Conservation (phyloP, 2,329 filamentous ascomycete genomes). For the Paracorniculantispora psalliotae region DNA sequence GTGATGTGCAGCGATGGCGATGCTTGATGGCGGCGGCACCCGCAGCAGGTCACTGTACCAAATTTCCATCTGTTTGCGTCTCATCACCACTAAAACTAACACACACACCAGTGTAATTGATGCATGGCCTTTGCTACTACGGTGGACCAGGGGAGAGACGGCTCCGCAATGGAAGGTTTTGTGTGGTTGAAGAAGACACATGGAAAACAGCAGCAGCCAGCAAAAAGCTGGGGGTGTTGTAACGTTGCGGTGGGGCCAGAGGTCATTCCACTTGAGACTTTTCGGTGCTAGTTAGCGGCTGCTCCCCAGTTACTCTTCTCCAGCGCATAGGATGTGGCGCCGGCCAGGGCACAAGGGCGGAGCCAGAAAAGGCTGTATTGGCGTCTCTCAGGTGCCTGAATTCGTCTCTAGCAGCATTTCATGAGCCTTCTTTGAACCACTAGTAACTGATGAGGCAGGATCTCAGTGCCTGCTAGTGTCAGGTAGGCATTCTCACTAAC, state of each 20-base stretch:
- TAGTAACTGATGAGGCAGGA: no score
- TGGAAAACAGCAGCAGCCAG: not conserved
- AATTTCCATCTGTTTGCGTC: conserved; percentile 3
- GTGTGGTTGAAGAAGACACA: not conserved
- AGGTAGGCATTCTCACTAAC: no score
- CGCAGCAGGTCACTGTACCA: not conserved
- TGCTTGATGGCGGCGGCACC: not conserved
- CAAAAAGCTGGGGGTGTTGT: conserved; percentile 19
- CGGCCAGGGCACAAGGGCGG: not conserved
- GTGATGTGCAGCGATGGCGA: not conserved
- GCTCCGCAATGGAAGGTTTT: not conserved
- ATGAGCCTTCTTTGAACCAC: no score
- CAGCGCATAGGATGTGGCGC: not conserved
- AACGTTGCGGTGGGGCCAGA: conserved; percentile 21
- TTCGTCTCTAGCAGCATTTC: no score
- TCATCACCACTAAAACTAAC: not conserved
- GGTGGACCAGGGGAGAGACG: not conserved
- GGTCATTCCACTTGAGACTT: not conserved
- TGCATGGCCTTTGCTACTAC: not conserved
- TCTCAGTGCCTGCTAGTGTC: no score
- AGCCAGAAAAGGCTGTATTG: not conserved
- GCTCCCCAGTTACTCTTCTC: no score
- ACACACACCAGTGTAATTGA: not conserved
- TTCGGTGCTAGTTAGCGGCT: not conserved
- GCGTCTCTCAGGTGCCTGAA: not conserved